Evolutionary conservation across 306 rosid genomes (phyloP), one percentile per base, ranked within the genome.

Genomic region (Quercus agrifolia): DNA sequence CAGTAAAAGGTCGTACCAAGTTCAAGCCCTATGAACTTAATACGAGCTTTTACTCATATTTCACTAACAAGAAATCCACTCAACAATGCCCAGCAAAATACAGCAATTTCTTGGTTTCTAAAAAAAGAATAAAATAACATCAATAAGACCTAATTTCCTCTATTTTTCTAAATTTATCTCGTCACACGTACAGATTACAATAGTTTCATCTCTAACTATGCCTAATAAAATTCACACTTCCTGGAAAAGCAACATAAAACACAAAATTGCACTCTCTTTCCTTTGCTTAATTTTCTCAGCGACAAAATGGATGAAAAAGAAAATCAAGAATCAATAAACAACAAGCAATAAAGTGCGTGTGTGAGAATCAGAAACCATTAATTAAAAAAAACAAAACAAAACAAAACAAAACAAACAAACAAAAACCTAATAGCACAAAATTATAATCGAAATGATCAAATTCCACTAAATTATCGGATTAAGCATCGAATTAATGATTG

Each of bases 141-240:
- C 14, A 25, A 21, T 49, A 11, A 3, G 5, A 59, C 31, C 4
- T 27, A 21, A 59, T 59, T 59, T 59, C 31, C 30, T 59, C 30
- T 59, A 23, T 59, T 8, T 49, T 59, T 27, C 66, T 23, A 59
- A 59, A 5, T 23, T 49, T 59, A 7, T 59, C 66, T 59, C 17
- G 0, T 8, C 46, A 41, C 46, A 41, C 3, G 2, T 41, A 41
- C 46, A 41, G 46, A 8, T 41, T 8, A 41, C 46, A 41, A 41
- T 41, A 8, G 46, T 41, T 41, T 41, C 46, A 41, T 41, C 46
- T 8, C 46, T 8, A 41, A 41, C 11, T 2, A 75, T 57, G 51
- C 74, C 33, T 73, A 82, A 74, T 76, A 25, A 49, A 49, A 49
- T 3, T 49, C 54, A 49, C 15, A n/a, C 75, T 44, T 19, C 57